Base-by-base conservation (phyloP, 2,329 filamentous ascomycete species). In the Aspergillus tubingensis region DNA sequence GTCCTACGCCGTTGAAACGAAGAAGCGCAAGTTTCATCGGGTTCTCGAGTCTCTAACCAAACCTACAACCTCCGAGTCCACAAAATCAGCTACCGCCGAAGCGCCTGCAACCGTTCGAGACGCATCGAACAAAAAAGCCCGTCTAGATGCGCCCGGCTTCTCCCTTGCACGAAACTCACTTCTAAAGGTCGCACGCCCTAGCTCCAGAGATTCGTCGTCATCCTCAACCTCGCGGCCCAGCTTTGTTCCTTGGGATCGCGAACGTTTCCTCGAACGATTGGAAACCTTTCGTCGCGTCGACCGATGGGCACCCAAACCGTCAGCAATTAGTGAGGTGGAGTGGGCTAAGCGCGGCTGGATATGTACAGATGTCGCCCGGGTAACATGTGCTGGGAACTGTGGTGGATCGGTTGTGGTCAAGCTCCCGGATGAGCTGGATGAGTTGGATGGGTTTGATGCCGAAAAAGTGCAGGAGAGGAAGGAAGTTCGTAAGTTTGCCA, bases 321-420 rank as follows among this genome's bases (percentile, higher is more conserved):
- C 93, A 55, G 83, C 82, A 36, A 88, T 98, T 68, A 92, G 87
- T 72, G 95, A 98, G 77, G 88, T 97, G 7, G 90, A 92, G 74
- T 99, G 95, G 95, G 93, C 93, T 0, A 96, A 94, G 80, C 82
- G 91, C 60, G 94, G 94, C 0, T 99, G 95, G 94, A 83, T 89
- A 3, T 97, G 94, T 70, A 87, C 90, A 49, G 89, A 89, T 68
- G 87, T 88, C 65, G 92, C 96, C 76, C 90, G 90, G 3, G 91
- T 98, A 15, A 86, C 88, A 17, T 99, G 95, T 74, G 83, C 81
- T 44, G 88, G 90, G 43, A 86, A 93, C 2, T 99, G 95, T 71
- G 89, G 89, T 71, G 89, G 90, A 69, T 91, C 96, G 68, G 82
- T 97, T 43, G 85, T 95, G 4, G 90, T 98, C 55, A 92, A 91